Evolutionary conservation across 805 yeast species (phyloP), one percentile per base, ranked within the genome.

Genomic region (Pichia pseudocactophila): DNA sequence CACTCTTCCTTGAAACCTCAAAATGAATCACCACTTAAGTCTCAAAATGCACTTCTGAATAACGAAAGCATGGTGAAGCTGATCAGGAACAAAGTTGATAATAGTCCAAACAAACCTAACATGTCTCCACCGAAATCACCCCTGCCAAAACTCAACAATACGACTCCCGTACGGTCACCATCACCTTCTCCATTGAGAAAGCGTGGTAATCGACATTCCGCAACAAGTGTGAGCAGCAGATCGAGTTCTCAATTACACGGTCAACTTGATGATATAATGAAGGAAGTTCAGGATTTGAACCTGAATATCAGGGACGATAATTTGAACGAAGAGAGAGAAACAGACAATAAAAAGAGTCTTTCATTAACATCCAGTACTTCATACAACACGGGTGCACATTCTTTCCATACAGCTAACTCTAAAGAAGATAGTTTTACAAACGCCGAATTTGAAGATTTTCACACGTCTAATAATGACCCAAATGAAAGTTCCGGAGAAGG

Each of bases 181-280:
- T 7, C 34, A 11, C 25, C 41, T 7, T 40, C 41, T 13, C 39
- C 36, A 7, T 12, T 32, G 25, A 36, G 20, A 37, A 40, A 34
- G 12, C 30, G 19, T 18, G 27, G 25, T 9, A 34, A 35, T 9
- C 36, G 40, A 2, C 28, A 40, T 11, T 31, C 43, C 2, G 20
- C 20, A 4, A 30, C 47, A 19, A 34, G 41, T 22, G 11, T 28
- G 13, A 28, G 15, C 13, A 28, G 31, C 11, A 30, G 28, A 7
- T 22, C 39, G 6, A 48, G 46, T 18, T 50, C 48, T 15, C 44
- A 51, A 30, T 49, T 57, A 6, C 52, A 54, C 36, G 54, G 50
- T 2, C 53, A 54, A 36, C 49, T 62, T 22, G 63, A 61, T 41
- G 57, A 56, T 36, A 53, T 58, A 12, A 62, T 59, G 58, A 56